phyloP scores from a whole-genome alignment of 805 yeast species.

The Kluyveromyces siamensis region DNA sequence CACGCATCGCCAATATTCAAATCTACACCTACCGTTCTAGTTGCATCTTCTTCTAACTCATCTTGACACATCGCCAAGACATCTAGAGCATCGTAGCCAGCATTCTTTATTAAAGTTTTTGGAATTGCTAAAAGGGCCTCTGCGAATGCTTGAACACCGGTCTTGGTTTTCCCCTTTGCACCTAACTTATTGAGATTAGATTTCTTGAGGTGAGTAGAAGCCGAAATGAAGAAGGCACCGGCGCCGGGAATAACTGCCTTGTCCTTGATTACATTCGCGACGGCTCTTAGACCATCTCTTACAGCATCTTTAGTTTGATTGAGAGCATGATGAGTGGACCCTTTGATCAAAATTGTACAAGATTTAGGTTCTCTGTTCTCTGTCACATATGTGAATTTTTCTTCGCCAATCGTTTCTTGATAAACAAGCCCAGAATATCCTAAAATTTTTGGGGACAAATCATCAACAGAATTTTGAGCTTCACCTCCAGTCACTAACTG shows the following conservation, averaged over 20 bases:
- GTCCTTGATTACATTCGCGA: constrained; percentile 83
- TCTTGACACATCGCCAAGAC: constrained; percentile 85
- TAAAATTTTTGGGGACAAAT: constrained; percentile 64
- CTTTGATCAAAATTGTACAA: constrained; percentile 86
- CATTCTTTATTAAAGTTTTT: constrained; percentile 82
- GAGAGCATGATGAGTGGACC: constrained; percentile 81
- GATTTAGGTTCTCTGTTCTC: constrained; percentile 84
- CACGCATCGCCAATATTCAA: constrained; percentile 87
- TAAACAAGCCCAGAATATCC: constrained; percentile 88
- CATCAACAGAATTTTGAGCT: constrained; percentile 96
- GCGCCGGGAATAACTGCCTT: constrained; percentile 89
- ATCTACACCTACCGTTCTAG: constrained; percentile 83
- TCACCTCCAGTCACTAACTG: constrained; percentile 95
- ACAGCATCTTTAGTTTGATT: constrained; percentile 95
- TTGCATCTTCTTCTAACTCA: constrained; percentile 54
- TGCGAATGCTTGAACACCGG: constrained; percentile 89
- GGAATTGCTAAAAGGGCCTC: constrained; percentile 89
- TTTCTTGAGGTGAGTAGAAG: constrained; percentile 54
- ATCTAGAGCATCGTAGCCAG: constrained; percentile 90
- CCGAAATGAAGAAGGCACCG: constrained; percentile 88
- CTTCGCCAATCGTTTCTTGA: constrained; percentile 93
- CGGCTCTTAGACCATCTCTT: constrained; percentile 93
- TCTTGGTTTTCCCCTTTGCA: constrained; percentile 75
- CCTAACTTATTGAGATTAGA: constrained; percentile 42
- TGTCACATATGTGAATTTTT: constrained; percentile 92